phyloP scores from a whole-genome alignment of 495 filamentous ascomycete species.

The Aspergillus carlsbadensis region DNA sequence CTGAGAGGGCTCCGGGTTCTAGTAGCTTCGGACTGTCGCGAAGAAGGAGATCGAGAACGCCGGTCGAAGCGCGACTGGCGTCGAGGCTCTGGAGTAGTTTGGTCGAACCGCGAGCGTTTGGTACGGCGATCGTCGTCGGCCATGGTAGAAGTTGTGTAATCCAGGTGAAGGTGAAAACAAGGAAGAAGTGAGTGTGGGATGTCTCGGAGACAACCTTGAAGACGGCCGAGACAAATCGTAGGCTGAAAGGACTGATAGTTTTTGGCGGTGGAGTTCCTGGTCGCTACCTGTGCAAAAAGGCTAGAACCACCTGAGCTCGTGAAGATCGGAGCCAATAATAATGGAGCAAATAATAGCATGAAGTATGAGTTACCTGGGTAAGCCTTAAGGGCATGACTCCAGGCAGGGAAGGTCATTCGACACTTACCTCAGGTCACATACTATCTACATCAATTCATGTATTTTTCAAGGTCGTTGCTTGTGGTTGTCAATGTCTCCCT shows the following conservation, averaged over 20 bases:
- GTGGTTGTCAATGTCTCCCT: too few species aligned
- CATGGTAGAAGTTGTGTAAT: conserved; percentile 47
- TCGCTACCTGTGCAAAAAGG: neutral
- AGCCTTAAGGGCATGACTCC: too few species aligned
- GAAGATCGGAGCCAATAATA: conserved; percentile 8
- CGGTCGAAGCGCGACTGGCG: conserved; percentile 76
- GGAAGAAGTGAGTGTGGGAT: conserved; percentile 1
- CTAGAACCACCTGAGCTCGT: too few species aligned
- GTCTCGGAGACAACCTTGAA: neutral
- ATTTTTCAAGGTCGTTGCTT: too few species aligned
- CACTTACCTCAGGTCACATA: neutral
- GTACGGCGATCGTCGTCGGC: conserved; percentile 74
- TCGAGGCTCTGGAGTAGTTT: conserved; percentile 75
- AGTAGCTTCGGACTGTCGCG: conserved; percentile 55
- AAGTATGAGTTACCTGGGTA: too few species aligned
- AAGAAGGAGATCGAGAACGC: conserved; percentile 79
- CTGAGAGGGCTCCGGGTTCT: conserved; percentile 80
- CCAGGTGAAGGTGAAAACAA: conserved; percentile 6
- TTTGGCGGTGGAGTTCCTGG: conserved; percentile 18
- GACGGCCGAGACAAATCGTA: conserved; percentile 10
- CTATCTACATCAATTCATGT: too few species aligned
- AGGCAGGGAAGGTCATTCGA: too few species aligned
- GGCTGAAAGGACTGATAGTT: conserved; percentile 24
- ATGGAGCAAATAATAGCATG: too few species aligned
- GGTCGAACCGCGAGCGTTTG: conserved; percentile 91